Conservation (phyloP, 1,284 basidiomycete species). For the Mycosarcoma maydis region DNA sequence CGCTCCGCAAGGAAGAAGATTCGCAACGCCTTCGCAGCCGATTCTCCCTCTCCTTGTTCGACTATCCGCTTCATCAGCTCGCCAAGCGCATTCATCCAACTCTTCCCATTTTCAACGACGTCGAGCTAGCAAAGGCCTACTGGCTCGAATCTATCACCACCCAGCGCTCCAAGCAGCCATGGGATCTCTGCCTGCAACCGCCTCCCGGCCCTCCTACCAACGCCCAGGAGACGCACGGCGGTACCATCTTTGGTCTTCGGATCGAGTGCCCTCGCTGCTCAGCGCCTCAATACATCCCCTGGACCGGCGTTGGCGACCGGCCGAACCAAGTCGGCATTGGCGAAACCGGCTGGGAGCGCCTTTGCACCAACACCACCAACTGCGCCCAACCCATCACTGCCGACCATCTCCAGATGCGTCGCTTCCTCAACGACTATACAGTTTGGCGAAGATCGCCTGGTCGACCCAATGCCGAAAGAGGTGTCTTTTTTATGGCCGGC, state of each 20-base stretch:
- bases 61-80: constrained; percentile 36
- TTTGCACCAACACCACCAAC: not conserved
- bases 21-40: constrained; percentile 23
- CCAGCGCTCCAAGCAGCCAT: constrained; percentile 33
- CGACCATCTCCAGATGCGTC: constrained; percentile 39
- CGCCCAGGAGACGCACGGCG: constrained; percentile 35
- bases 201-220: constrained; percentile 30
- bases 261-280: constrained; percentile 34
- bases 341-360: constrained; percentile 32
- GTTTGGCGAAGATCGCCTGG: constrained; percentile 28
- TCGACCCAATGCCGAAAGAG: not conserved
- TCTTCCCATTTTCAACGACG: constrained; percentile 33
- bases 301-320: constrained; percentile 36
- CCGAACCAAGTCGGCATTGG: constrained; percentile 28
- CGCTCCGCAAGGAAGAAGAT: constrained; percentile 31
- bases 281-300: constrained; percentile 24
- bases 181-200: constrained; percentile 36
- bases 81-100: constrained; percentile 25
- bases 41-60: constrained; percentile 12
- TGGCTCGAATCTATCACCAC: constrained; percentile 20
- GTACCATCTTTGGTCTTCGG: constrained; percentile 36
- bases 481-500: constrained; percentile 40
- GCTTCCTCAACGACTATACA: constrained; percentile 32
- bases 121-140: constrained; percentile 17
- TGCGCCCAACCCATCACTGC: constrained; percentile 25